Conservation (phyloP, 164 flowering plant genomes). For the Magnolia sinica region DNA sequence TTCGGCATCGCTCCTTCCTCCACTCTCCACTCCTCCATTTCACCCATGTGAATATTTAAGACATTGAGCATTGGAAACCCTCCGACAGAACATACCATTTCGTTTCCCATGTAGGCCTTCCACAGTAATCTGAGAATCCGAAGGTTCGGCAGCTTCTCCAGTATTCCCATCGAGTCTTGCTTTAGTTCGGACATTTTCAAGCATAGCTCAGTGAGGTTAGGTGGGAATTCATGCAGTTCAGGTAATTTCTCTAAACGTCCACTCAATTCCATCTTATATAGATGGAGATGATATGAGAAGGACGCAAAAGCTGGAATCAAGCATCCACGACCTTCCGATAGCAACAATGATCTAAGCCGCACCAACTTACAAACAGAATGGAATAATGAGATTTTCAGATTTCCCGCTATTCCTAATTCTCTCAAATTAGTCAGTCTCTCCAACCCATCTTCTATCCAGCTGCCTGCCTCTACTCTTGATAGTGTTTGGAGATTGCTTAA, state of each 20-base stretch:
- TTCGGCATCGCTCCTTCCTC: neutral
- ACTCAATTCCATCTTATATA: neutral
- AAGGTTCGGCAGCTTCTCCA: conserved; percentile 1
- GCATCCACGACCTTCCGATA: neutral
- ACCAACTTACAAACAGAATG: neutral
- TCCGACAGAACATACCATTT: neutral
- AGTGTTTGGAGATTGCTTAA: neutral
- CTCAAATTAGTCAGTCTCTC: neutral
- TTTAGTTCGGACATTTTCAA: neutral
- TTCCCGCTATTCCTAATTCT: neutral
- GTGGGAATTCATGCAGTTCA: neutral
- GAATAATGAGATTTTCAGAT: neutral
- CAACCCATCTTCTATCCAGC: neutral
- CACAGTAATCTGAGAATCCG: neutral
- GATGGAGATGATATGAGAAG: neutral
- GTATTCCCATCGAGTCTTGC: neutral
- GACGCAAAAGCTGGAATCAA: neutral
- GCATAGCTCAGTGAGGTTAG: neutral
- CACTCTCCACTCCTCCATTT: conserved; percentile 2
- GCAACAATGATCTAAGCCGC: neutral
- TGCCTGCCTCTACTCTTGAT: neutral
- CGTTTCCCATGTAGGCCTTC: conserved; percentile 12
- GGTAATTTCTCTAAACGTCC: neutral
- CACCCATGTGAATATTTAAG: neutral
- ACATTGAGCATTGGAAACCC: neutral